Percentiles rank a stretch among this genome's conserved stretches.
These are phyloP conservation scores for Heterobasidion annosum DNA, from an alignment of 1,284 basidiomycete species.

Conservation along the genomic window DNA sequence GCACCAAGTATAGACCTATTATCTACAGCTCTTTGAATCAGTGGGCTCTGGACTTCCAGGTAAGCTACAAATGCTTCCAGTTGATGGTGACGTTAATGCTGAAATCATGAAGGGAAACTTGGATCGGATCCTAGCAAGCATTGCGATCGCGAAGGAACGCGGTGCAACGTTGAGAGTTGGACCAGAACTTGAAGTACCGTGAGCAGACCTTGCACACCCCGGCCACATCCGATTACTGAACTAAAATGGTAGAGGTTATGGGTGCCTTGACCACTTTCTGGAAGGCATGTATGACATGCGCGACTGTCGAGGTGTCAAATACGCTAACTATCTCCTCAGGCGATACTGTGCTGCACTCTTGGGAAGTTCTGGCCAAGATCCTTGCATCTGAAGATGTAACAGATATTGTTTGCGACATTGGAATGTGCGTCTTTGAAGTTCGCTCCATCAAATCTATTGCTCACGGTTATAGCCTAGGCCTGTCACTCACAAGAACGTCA, in stretches of 20 bases:
- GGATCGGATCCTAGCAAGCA: slow-evolving; percentile 86
- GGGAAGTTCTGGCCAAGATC: slow-evolving; percentile 89
- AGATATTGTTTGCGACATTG: slow-evolving; percentile 88
- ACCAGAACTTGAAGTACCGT: slow-evolving; percentile 98
- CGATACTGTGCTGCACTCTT: slow-evolving; percentile 91
- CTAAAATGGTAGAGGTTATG: slow-evolving; percentile 64
- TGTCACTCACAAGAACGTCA: slow-evolving; percentile 92
- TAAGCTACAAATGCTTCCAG: slow-evolving; percentile 17
- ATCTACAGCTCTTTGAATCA: slow-evolving; percentile 79
- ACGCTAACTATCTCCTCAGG: slow-evolving; percentile 36
- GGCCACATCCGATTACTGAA: neutral
- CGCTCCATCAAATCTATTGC: neutral
- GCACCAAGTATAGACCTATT: neutral
- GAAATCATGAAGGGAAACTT: slow-evolving; percentile 66
- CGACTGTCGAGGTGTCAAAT: neutral
- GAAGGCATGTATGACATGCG: slow-evolving; percentile 45
- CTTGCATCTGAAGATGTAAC: slow-evolving; percentile 68
- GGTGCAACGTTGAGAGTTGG: slow-evolving; percentile 96
- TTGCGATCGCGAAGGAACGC: slow-evolving; percentile 76
- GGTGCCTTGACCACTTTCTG: slow-evolving; percentile 89
- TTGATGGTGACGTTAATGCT: neutral
- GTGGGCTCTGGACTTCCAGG: slow-evolving; percentile 94
- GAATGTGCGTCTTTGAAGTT: slow-evolving; percentile 58
- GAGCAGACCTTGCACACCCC: slow-evolving; percentile 19
- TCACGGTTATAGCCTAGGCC: slow-evolving; percentile 51